Base-by-base conservation (phyloP, 2,329 filamentous ascomycete genomes). In the Lojkania enalia region DNA sequence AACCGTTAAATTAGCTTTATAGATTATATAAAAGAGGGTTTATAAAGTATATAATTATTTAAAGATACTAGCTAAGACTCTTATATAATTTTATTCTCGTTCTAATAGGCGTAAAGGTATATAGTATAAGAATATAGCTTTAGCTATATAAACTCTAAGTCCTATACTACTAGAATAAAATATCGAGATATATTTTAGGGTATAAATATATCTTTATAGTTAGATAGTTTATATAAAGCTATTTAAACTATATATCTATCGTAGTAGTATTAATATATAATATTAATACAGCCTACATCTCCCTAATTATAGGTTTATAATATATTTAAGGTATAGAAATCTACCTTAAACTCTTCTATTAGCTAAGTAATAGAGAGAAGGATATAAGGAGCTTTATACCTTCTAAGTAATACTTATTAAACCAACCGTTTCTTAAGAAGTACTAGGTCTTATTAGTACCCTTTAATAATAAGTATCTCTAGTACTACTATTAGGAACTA, bases 361-460 rank as follows among this genome's bases (percentile, higher is more conserved):
- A 42, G 38, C 23, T 21, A 47, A 47, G 44, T 40, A 47, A 32
- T 46, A 15, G 19, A 37, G 35, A 48, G 39, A 18, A 44, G 35
- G 33, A 48, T 48, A 48, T 48, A 48, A 48, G 33, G 35, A 48
- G 33, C 39, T 44, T 48, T 18, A 48, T 48, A 48, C 33, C 35
- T 44, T 43, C 33, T 44, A 21, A 48, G 44, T 7, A 20, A 48
- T 18, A 43, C 44, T 44, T 19, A 32, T 43, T 18, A 44, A 48
- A 35, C 33, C 18, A 44, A 43, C 35, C n/a, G 20, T 43, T 48
- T 48, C 39, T 33, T 20, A 48, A 48, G 40, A 43, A 43, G 33
- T 16, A 48, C 35, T 18, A 43, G 42, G 39, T 43, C 44, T 35
- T 30, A 43, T 38, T 44, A 43, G 39, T 48, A 44, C 29, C 35